phyloP scores from a whole-genome alignment of 768 basidiomycete genomes.

The Mycena filopes region DNA sequence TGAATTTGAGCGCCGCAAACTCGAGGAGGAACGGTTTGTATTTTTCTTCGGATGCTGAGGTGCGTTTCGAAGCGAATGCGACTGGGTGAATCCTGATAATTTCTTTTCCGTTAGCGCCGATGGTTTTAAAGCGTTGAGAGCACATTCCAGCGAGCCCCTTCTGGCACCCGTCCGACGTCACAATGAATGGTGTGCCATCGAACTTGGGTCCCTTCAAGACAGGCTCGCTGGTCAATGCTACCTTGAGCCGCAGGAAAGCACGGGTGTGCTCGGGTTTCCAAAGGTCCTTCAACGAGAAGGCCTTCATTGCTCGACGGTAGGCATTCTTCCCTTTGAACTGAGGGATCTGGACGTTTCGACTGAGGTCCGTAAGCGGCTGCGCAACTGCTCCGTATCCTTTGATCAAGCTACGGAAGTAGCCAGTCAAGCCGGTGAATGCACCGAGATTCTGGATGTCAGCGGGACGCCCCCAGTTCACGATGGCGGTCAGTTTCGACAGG shows the following conservation, averaged over 20 bases:
- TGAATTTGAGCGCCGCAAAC: slow-evolving; percentile 36
- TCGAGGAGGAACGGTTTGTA: slow-evolving; percentile 47
- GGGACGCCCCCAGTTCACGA: slow-evolving; percentile 45
- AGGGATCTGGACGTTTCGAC: slow-evolving; percentile 35
- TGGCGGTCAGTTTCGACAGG: slow-evolving; percentile 47
- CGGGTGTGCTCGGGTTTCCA: slow-evolving; percentile 34
- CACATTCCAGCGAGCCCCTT: slow-evolving; percentile 40
- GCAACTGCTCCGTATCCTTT: slow-evolving; percentile 44
- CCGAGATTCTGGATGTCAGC: slow-evolving; percentile 21
- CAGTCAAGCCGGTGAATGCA: slow-evolving; percentile 28
- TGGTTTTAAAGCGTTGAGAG: slow-evolving; percentile 31
- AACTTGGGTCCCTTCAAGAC: slow-evolving; percentile 33
- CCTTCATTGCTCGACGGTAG: slow-evolving; percentile 41
- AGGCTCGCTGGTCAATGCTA: slow-evolving; percentile 33
- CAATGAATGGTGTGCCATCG: slow-evolving; percentile 41
- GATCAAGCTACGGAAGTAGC: slow-evolving; percentile 48
- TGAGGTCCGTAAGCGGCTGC: slow-evolving; percentile 45
- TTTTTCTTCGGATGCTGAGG: slow-evolving; percentile 35
- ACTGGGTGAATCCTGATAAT: slow-evolving; percentile 36
- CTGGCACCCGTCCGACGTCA: slow-evolving; percentile 44
- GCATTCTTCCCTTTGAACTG: slow-evolving; percentile 31
- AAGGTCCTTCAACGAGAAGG: slow-evolving; percentile 8
- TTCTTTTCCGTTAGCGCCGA: slow-evolving; percentile 25
- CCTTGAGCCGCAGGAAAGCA: slow-evolving; percentile 40
- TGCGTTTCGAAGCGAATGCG: slow-evolving; percentile 43